phyloP scores from a whole-genome alignment of 2,329 filamentous ascomycete genomes.

The Pezizomycotina sp. region DNA sequence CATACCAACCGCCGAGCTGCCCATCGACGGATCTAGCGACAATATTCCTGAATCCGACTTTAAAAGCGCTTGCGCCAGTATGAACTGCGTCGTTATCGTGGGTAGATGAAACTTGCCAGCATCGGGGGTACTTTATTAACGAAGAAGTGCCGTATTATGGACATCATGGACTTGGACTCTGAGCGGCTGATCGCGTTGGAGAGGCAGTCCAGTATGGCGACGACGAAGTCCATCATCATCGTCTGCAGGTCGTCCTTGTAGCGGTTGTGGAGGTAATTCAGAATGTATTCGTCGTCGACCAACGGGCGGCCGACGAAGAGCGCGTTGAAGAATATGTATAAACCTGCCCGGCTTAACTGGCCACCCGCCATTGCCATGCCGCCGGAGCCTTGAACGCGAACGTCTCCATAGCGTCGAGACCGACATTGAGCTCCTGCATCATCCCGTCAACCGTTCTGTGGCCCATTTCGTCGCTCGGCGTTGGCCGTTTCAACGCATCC shows the following conservation, averaged over 20 bases:
- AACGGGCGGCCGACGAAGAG: slow-evolving; percentile 59
- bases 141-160: slow-evolving; percentile 70
- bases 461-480: slow-evolving; percentile 10
- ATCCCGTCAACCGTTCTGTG: slow-evolving; percentile 20
- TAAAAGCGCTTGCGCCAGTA: slow-evolving; percentile 48
- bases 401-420: slow-evolving; percentile 18
- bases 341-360: slow-evolving; percentile 18
- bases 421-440: slow-evolving; percentile 22
- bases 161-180: slow-evolving; percentile 43
- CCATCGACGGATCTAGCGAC: slow-evolving; percentile 43
- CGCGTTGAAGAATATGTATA: slow-evolving; percentile 19
- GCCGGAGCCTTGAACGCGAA: slow-evolving; percentile 15
- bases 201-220: slow-evolving; percentile 76
- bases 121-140: slow-evolving; percentile 54
- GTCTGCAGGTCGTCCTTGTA: slow-evolving; percentile 70
- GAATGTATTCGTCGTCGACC: slow-evolving; percentile 62
- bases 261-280: slow-evolving; percentile 66
- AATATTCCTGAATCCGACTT: slow-evolving; percentile 47
- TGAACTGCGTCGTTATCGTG: slow-evolving; percentile 44
- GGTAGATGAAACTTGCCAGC: slow-evolving; percentile 43
- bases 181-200: slow-evolving; percentile 68
- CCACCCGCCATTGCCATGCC: slow-evolving; percentile 20
- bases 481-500: slow-evolving; percentile 20
- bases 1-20: slow-evolving; percentile 33
- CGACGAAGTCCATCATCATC: slow-evolving; percentile 64